Evolutionary conservation across 495 filamentous ascomycete species (phyloP), one percentile per base, ranked within the genome.

Genomic region (Penicillium simplicissimum): DNA sequence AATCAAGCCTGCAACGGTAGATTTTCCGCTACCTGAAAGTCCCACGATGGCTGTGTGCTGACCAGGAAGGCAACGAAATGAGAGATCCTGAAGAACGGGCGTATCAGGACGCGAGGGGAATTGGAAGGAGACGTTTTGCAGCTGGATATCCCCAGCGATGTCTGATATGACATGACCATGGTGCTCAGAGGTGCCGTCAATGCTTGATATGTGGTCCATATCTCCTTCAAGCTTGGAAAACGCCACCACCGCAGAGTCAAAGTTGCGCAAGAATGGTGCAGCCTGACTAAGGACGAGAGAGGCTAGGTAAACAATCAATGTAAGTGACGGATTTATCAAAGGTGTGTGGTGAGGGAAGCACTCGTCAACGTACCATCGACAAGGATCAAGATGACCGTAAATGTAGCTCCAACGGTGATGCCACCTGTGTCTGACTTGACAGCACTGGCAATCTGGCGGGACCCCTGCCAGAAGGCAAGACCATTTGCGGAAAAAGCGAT

Each of bases 1-100:
- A 1, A 85, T 61, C 15, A 89, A 63, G 4, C 79, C 78, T 0
- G 81, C 80, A 25, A 90, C 74, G 8, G 87, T 90, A 1, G 85
- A 87, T 65, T 91, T 91, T 8, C 88, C 88, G 57, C 82, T 84
- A 1, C 88, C 88, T 13, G 87, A 89, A 13, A 85, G 70, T 7
- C 88, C 88, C 2, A 90, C 84, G 28, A 91, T 79, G 0, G 86
- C 88, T 1, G 87, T 87, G 38, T 79, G 74, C 60, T 85, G 81
- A 43, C 80, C 80, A 8, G 82, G 76, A 10, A 81, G 79, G 14
- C 62, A 64, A n/a, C 34, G 31, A n/a, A 67, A 15, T 7, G 58
- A 61, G 2, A 67, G 34, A 45, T 62, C 55, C 13, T 58, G 55
- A 15, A 67, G 62, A 0, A 67, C 65, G 79, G 40, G 83, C 64